Conservation (phyloP, 306 rosid species). For the cucumber (Cucumis sativus) region DNA sequence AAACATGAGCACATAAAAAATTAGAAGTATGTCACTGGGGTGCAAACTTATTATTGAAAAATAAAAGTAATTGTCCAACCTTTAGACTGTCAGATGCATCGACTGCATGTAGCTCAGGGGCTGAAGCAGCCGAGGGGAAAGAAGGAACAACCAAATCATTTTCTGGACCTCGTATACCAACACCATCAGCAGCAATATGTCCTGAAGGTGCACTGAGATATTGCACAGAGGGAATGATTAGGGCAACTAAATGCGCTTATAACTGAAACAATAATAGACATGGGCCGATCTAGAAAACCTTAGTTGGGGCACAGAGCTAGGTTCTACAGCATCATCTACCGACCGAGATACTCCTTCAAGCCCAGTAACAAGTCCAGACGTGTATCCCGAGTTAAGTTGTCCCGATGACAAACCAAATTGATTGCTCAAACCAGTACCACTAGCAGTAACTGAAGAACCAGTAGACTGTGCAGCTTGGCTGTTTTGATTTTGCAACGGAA, state of each 20-base stretch:
- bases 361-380: conserved; percentile 37
- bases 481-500: conserved; percentile 93
- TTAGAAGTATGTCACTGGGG: conserved; percentile 1
- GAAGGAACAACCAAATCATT: conserved; percentile 58
- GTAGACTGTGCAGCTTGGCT: conserved; percentile 59
- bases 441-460: conserved; percentile 43
- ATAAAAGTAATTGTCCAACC: conserved; percentile 20
- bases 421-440: conserved; percentile 37
- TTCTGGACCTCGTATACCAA: conserved; percentile 55
- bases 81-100: conserved; percentile 50
- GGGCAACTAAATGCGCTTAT: background rate
- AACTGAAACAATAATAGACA: background rate
- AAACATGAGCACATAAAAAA: conserved; percentile 19
- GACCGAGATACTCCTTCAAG: conserved; percentile 71
- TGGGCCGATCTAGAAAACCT: conserved; percentile 26
- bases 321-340: conserved; percentile 51
- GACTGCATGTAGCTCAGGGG: conserved; percentile 53
- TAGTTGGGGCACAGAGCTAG: conserved; percentile 45
- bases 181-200: conserved; percentile 44
- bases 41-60: background rate
- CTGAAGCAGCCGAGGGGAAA: conserved; percentile 54
- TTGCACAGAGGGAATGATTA: conserved; percentile 10
- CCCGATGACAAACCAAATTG: conserved; percentile 47
- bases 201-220: conserved; percentile 51
- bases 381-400: conserved; percentile 51